Base-by-base conservation (phyloP, 768 basidiomycete species). In the Hortiboletus campestris region DNA sequence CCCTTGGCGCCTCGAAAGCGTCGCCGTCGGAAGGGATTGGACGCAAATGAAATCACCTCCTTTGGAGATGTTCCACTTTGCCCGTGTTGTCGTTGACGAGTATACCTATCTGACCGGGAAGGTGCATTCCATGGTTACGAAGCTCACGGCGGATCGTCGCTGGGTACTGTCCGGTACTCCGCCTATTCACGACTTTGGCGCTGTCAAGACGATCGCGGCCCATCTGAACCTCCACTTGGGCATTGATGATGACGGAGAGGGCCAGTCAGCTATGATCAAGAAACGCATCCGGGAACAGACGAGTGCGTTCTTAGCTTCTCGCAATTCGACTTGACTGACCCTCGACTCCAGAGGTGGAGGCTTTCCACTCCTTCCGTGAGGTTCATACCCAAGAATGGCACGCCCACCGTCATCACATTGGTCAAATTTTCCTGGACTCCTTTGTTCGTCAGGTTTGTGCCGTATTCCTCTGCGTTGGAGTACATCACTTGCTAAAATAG, bases 141-240 rank as follows among this genome's bases (percentile, higher is more conserved):
- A 80, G 46, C 72, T 95, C 20, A 83, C 84, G 12, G 86, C 91
- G 0, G 85, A 88, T 47, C 81, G 91, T 42, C 88, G 86, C 52
- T 98, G 95, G 95, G 91, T 98, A 7, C 79, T 98, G n/a, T 98
- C 95, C 3, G 95, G 95, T 13, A 98, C 95, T 22, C 95, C 95
- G 9, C 94, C 94, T 0, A 87, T 93, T 51, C 87, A 89, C 54
- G 91, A 95, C 69, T 97, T 98, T 67, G 86, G 84, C 2, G 86
- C 93, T 3, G 74, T 98, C 60, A 94, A 96, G 74, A 93, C 90
- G 3, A 96, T 96, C 52, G 88, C 91, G 3, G 87, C 88, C 1
- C 91, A 95, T 72, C 76, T 98, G 53, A 83, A 86, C 64, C 74
- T 97, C n/a, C 94, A 98, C 69, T 82, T 98, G 34, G 95, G 95